Evolutionary conservation across 148 eudicot genomes (phyloP).

Genomic region (Fagopyrum esculentum): DNA sequence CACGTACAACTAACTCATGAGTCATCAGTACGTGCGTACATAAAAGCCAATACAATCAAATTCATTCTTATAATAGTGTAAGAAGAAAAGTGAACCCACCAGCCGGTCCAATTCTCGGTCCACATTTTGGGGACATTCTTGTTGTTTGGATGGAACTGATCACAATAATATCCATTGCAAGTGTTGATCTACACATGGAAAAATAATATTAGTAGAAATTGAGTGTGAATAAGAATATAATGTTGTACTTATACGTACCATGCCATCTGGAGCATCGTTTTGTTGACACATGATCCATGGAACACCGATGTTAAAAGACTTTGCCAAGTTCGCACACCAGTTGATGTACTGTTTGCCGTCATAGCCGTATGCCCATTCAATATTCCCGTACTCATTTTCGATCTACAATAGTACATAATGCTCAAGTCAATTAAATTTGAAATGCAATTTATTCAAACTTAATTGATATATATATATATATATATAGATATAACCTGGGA

Average conservation of each 20-base stretch:
- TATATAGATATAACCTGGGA: constrained; percentile 33
- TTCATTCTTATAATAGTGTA: neutral
- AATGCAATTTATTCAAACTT: no score
- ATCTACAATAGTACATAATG: constrained; percentile 19
- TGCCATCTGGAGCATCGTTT: no score
- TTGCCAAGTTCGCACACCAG: no score
- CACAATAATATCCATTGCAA: constrained; percentile 48
- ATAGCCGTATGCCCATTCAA: constrained; percentile 17
- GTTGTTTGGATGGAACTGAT: constrained; percentile 28
- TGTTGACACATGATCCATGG: no score
- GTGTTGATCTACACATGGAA: constrained; percentile 50
- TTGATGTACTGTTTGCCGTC: no score
- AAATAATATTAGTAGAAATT: no score
- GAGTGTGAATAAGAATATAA: no score
- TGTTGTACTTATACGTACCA: no score
- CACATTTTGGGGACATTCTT: constrained; percentile 46
- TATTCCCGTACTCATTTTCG: constrained; percentile 55
- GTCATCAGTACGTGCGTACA: no score
- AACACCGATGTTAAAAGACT: no score
- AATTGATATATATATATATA: no score
- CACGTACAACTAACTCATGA: neutral
- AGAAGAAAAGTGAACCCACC: constrained; percentile 23
- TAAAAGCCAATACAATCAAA: neutral
- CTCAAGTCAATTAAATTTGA: neutral
- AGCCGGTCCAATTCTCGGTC: constrained; percentile 65